Percentiles rank a stretch among this genome's conserved stretches.
phyloP scores from a whole-genome alignment of 2,329 filamentous ascomycete genomes.

The Gliomastix tumulicola region DNA sequence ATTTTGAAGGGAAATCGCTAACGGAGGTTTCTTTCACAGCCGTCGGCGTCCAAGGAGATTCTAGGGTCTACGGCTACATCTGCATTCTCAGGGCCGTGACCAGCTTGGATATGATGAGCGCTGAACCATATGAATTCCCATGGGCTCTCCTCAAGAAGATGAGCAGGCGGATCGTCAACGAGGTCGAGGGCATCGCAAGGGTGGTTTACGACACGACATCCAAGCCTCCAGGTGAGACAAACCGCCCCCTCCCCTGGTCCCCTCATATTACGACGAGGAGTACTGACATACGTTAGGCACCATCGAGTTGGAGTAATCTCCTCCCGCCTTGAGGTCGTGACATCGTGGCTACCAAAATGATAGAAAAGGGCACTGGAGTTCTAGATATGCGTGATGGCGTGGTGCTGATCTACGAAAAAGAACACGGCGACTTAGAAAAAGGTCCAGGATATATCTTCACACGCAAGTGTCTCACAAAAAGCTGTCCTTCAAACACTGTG shows the following conservation, averaged over 20 bases:
- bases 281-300: conserved; percentile 39
- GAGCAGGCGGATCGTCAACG: conserved; percentile 37
- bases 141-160: conserved; percentile 50
- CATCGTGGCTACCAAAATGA: too few species aligned
- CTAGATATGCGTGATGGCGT: too few species aligned
- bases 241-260: too few species aligned
- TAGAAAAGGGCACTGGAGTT: too few species aligned
- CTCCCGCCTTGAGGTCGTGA: too few species aligned
- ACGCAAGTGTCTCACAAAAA: too few species aligned
- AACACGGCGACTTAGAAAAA: too few species aligned
- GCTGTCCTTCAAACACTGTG: too few species aligned
- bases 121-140: conserved; percentile 46
- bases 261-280: not conserved
- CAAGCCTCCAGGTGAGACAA: conserved; percentile 30
- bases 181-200: conserved; percentile 61
- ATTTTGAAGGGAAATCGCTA: too few species aligned
- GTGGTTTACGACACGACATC: conserved; percentile 57
- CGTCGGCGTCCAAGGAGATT: conserved; percentile 50
- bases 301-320: conserved; percentile 73
- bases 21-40: too few species aligned
- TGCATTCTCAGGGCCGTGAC: conserved; percentile 34
- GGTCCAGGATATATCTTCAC: too few species aligned
- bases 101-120: conserved; percentile 57
- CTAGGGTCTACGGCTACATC: conserved; percentile 40
- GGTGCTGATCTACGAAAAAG: too few species aligned